Base-by-base conservation (phyloP, 1,284 basidiomycete genomes). In the Megacollybia platyphylla region DNA sequence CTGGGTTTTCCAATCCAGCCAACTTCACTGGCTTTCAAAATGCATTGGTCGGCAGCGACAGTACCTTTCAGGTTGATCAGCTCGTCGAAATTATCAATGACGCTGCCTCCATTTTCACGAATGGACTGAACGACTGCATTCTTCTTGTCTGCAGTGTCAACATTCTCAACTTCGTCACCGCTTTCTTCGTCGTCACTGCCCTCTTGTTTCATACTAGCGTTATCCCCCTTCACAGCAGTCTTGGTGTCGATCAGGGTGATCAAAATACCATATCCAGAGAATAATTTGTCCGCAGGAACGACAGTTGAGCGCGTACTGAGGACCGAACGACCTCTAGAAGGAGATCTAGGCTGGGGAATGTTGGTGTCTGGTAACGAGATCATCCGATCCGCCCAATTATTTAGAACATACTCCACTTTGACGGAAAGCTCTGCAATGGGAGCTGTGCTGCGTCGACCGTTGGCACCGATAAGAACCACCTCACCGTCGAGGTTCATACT, bases 41-140 rank as follows among this genome's bases (percentile, higher is more conserved):
- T 73, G 68, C 42, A 52, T 5, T 61, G 52, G 9, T 49, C 54
- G 41, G 6, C 46, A 26, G 29, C 54, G 46, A 71, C 61, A 29
- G 58, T 60, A 7, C 78, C 74, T 15, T 73, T 65, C 62, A 81
- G 65, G n/a, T 59, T 55, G 52, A 87, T 70, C n/a, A 89, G 55
- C n/a, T 65, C 65, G 9, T 66, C 60, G 74, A 85, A 81, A 45
- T 84, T 73, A 7, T 79, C 72, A 15, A 81, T 56, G 4, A 87
- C 64, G 2, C 59, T 56, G 3, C 81, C 88, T 0, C 84, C 85
- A 10, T 66, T 57, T 3, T 53, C 55, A 48, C 63, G 67, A 50
- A 90, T 73, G 1, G 57, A 58, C 5, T 49, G 52, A 49, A n/a
- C 27, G 26, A 70, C 55, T 17, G 76, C 50, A 10, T 51, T 51